Evolutionary conservation across 345 rosid species (phyloP).

Genomic region (Psidium guajava): DNA sequence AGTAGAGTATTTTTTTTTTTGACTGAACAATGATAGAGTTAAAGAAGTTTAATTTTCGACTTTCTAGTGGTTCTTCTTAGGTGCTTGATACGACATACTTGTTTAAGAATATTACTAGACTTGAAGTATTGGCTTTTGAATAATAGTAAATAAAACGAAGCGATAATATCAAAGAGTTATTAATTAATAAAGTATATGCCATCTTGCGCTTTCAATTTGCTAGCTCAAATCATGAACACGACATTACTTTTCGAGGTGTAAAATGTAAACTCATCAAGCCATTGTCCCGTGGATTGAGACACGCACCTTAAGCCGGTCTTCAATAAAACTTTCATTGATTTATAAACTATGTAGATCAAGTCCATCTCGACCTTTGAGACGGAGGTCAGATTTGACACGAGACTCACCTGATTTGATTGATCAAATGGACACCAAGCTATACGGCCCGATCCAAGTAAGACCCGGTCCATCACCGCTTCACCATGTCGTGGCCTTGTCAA

Average conservation of each 20-base stretch:
- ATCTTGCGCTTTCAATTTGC: neutral
- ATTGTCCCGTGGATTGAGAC: neutral
- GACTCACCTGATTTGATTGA: neutral
- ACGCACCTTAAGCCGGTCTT: neutral
- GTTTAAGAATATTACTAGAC: fast-evolving
- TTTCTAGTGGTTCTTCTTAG: fast-evolving
- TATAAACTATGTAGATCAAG: fast-evolving
- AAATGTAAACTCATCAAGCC: neutral
- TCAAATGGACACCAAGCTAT: neutral
- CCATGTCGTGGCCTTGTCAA: neutral
- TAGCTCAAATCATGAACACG: neutral
- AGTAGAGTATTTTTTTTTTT: too few relatives aligned
- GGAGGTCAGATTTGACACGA: neutral
- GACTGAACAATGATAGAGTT: neutral
- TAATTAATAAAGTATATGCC: neutral
- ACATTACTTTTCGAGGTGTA: neutral
- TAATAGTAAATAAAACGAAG: fast-evolving
- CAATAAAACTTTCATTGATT: too few relatives aligned
- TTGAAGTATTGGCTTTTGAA: neutral
- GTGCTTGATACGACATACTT: fast-evolving
- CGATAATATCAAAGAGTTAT: fast-evolving
- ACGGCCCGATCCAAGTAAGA: neutral
- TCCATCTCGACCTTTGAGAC: neutral
- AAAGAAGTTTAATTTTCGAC: fast-evolving
- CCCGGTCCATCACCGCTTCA: neutral